phyloP scores from a whole-genome alignment of 306 rosid species.

The Cucurbita maxima region DNA sequence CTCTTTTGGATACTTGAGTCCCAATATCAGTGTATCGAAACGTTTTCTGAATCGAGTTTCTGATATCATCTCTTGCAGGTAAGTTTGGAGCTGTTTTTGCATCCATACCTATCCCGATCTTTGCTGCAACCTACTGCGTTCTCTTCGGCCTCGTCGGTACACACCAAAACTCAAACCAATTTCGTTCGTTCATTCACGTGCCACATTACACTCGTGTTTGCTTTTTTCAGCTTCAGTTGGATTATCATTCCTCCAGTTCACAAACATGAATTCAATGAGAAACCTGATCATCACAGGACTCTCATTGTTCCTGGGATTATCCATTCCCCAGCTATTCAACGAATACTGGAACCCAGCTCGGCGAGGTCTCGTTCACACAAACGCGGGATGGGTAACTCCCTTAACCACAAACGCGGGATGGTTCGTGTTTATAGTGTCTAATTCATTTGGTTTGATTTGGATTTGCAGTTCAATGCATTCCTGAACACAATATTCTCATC shows the following conservation, averaged over 20 bases:
- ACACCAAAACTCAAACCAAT: conserved; percentile 11
- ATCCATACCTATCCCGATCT: conserved; percentile 84
- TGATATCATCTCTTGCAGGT: conserved; percentile 27
- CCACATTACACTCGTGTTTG: conserved; percentile 8
- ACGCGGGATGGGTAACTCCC: conserved; percentile 73
- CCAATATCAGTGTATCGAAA: neutral
- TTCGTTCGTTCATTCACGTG: neutral
- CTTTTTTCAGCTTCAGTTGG: conserved; percentile 71
- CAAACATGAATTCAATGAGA: conserved; percentile 95
- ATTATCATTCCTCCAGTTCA: conserved; percentile 84
- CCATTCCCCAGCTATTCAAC: conserved; percentile 71
- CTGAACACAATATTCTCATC: conserved; percentile 78
- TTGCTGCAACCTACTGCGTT: conserved; percentile 70
- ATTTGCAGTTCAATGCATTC: conserved; percentile 82
- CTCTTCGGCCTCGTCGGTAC: conserved; percentile 88
- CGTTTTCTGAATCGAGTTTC: neutral
- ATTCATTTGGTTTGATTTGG: neutral
- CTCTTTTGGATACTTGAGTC: neutral
- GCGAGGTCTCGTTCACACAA: conserved; percentile 68
- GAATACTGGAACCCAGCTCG: conserved; percentile 39
- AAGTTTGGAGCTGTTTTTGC: conserved; percentile 98
- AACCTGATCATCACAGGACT: conserved; percentile 83
- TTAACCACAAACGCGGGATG: neutral
- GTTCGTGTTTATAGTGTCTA: no score
- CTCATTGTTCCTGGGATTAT: conserved; percentile 77